Percentiles rank a stretch among this genome's conserved stretches.
Evolutionary conservation across 306 rosid species (phyloP).

Genomic region (Prosopis cineraria): DNA sequence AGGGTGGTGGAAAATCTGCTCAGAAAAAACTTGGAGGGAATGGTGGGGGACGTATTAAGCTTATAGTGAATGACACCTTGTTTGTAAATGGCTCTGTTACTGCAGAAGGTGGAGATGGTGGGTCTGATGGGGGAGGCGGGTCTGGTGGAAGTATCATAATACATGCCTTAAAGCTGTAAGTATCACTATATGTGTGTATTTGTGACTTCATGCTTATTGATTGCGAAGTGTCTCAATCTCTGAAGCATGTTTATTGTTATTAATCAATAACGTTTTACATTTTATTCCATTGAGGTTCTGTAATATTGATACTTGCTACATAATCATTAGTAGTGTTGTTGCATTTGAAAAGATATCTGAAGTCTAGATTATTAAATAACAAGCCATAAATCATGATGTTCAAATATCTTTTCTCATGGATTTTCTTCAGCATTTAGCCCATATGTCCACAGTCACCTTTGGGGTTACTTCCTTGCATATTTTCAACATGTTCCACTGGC

Average conservation of each 20-base stretch:
- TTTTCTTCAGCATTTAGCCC: constrained; percentile 25
- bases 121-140: constrained; percentile 87
- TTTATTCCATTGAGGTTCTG: constrained; percentile 28
- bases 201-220: constrained; percentile 31
- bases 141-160: constrained; percentile 94
- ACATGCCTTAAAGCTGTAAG: constrained; percentile 87
- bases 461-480: neutral
- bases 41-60: constrained; percentile 92
- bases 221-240: constrained; percentile 26
- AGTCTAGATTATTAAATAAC: constrained; percentile 25
- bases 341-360: constrained; percentile 18
- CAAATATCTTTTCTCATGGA: constrained; percentile 22
- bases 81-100: constrained; percentile 77
- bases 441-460: neutral
- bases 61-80: constrained; percentile 70
- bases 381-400: neutral
- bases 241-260: constrained; percentile 13
- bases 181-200: constrained; percentile 35
- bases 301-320: constrained; percentile 8
- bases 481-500: neutral
- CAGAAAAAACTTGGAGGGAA: constrained; percentile 68
- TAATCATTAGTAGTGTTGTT: constrained; percentile 16
- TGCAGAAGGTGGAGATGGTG: constrained; percentile 92
- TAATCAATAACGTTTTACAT: constrained; percentile 24
- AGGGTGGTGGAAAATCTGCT: constrained; percentile 79